Evolutionary conservation across 2,329 filamentous ascomycete species (phyloP).

Genomic region (Nothophoma quercina): DNA sequence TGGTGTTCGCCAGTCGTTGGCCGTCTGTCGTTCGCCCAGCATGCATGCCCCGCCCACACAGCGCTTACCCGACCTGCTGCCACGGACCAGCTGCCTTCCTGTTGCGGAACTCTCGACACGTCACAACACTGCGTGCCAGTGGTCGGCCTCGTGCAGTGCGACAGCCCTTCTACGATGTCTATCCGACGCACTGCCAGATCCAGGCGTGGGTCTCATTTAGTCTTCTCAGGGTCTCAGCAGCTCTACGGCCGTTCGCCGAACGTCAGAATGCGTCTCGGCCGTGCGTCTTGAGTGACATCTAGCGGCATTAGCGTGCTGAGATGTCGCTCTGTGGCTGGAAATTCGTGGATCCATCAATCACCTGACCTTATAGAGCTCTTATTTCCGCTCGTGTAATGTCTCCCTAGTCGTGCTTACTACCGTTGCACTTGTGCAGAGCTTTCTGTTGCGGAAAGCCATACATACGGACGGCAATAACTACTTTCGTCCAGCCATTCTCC

Average conservation of each 20-base stretch:
- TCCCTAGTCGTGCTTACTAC: neutral
- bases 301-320: neutral
- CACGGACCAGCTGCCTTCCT: no score
- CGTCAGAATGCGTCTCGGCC: no score
- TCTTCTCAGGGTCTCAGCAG: neutral
- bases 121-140: no score
- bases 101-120: no score
- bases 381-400: slow-evolving; percentile 13
- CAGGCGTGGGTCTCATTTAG: slow-evolving; percentile 6
- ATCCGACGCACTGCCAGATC: slow-evolving; percentile 11
- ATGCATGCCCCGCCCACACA: no score
- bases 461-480: neutral
- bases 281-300: no score
- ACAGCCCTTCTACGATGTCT: slow-evolving; percentile 16
- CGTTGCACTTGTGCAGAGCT: neutral
- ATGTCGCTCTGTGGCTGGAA: neutral
- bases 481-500: neutral
- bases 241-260: no score
- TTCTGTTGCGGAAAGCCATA: neutral
- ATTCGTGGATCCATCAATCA: neutral
- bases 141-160: no score
- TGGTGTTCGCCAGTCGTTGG: no score
- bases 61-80: no score
- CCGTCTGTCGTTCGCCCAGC: no score
- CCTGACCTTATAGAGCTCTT: neutral